Evolutionary conservation across 169 alveolate species (phyloP).

Genomic region (Cryptosporidium ubiquitum): DNA sequence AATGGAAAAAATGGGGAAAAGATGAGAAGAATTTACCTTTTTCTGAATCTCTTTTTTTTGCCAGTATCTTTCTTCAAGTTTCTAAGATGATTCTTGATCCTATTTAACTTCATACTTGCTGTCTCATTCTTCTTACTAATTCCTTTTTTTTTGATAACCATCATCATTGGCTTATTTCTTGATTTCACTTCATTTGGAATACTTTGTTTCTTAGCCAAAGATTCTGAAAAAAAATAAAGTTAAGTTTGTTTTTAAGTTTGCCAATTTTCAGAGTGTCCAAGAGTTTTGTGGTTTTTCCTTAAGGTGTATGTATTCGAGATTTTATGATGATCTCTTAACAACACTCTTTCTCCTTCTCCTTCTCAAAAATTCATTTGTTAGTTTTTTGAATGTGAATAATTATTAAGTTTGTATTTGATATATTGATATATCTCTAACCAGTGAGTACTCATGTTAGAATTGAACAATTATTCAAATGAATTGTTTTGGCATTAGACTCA

Average conservation of each 20-base stretch:
- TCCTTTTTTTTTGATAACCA: constrained; percentile 75
- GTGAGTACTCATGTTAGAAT: not conserved
- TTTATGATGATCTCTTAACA: not conserved
- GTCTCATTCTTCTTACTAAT: constrained; percentile 36
- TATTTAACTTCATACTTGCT: constrained; percentile 42
- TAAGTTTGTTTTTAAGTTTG: constrained; percentile 2
- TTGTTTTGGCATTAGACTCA: constrained; percentile 70
- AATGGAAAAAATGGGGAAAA: not conserved
- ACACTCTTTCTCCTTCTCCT: not conserved
- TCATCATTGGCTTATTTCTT: constrained; percentile 82
- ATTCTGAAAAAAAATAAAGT: constrained; percentile 22
- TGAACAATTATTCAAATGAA: not conserved
- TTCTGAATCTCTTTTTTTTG: constrained; percentile 60
- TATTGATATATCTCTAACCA: constrained; percentile 1
- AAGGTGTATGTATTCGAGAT: not conserved
- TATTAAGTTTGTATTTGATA: constrained; percentile 36
- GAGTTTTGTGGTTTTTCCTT: not conserved
- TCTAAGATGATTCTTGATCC: constrained; percentile 25
- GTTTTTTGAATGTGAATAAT: not conserved
- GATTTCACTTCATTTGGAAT: constrained; percentile 80
- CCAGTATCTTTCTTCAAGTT: constrained; percentile 65
- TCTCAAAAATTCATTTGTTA: too few species aligned
- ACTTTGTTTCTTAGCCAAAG: constrained; percentile 78
- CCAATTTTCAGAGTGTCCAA: not conserved
- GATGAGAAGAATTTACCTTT: not conserved